Percentiles rank a stretch among this genome's conserved stretches.
Evolutionary conservation across 306 rosid genomes (phyloP).

Genomic region (Rosa chinensis): DNA sequence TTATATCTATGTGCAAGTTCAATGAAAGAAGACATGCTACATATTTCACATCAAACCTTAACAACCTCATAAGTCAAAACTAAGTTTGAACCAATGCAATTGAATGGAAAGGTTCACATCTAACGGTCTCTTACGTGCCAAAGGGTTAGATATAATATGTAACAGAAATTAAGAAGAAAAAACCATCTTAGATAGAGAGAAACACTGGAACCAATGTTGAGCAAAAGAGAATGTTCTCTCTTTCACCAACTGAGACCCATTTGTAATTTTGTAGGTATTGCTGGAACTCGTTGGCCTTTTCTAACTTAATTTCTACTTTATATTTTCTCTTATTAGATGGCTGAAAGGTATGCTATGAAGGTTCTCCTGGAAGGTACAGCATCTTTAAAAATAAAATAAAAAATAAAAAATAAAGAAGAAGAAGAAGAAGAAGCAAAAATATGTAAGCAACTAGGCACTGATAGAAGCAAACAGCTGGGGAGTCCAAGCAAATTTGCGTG

Average conservation of each 20-base stretch:
- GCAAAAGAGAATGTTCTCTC: neutral
- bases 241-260: neutral
- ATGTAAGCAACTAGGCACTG: constrained; percentile 38
- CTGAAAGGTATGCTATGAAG: neutral
- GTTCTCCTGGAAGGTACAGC: neutral
- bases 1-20: neutral
- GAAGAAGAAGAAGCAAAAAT: too few species aligned
- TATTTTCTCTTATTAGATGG: neutral
- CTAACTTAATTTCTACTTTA: neutral
- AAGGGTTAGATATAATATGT: neutral
- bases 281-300: too few species aligned
- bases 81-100: neutral
- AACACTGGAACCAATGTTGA: neutral
- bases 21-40: constrained; percentile 3
- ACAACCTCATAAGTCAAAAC: neutral
- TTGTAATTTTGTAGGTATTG: neutral
- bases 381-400: neutral
- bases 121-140: neutral
- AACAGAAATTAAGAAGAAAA: neutral
- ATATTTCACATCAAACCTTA: neutral
- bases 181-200: neutral
- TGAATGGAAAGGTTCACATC: neutral
- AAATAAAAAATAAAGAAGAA: neutral
- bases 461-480: constrained; percentile 44
- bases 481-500: constrained; percentile 46